Percentiles rank a stretch among this genome's conserved stretches.
phyloP scores from a whole-genome alignment of 345 rosid species.

The Microcos paniculata region DNA sequence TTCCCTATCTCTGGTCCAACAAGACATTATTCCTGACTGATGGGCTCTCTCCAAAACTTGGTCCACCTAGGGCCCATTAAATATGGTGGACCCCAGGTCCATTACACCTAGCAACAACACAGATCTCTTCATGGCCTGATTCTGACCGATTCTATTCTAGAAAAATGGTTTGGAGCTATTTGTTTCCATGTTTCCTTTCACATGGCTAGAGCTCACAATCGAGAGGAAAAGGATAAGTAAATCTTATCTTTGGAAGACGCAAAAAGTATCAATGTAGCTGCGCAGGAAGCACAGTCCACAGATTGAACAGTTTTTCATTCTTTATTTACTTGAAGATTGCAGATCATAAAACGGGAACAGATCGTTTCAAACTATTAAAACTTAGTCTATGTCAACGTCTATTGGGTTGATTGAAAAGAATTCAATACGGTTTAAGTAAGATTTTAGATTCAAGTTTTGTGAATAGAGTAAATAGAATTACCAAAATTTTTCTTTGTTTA shows the following conservation, averaged over 20 bases:
- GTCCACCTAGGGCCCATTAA: constrained; percentile 28
- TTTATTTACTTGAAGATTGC: neutral
- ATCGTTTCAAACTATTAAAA: no score
- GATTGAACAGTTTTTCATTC: neutral
- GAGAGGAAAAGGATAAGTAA: neutral
- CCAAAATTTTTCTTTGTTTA: no score
- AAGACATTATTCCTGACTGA: constrained; percentile 19
- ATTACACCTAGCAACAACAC: constrained; percentile 14
- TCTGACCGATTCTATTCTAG: constrained; percentile 15
- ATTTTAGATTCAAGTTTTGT: no score
- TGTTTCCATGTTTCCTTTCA: constrained; percentile 30
- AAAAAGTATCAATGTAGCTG: neutral
- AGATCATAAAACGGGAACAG: neutral
- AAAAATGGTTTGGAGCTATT: neutral
- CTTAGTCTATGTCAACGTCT: no score
- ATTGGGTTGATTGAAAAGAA: no score
- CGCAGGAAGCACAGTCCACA: neutral
- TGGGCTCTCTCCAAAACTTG: constrained; percentile 27
- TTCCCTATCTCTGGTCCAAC: neutral
- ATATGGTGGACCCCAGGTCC: constrained; percentile 33
- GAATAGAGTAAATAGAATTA: no score
- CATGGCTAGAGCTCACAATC: constrained; percentile 43
- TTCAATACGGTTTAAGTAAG: no score
- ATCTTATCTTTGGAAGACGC: constrained; percentile 10
- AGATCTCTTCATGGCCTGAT: constrained; percentile 13